Base-by-base conservation (phyloP, 2,329 filamentous ascomycete species). In the Fusarium torulosum region DNA sequence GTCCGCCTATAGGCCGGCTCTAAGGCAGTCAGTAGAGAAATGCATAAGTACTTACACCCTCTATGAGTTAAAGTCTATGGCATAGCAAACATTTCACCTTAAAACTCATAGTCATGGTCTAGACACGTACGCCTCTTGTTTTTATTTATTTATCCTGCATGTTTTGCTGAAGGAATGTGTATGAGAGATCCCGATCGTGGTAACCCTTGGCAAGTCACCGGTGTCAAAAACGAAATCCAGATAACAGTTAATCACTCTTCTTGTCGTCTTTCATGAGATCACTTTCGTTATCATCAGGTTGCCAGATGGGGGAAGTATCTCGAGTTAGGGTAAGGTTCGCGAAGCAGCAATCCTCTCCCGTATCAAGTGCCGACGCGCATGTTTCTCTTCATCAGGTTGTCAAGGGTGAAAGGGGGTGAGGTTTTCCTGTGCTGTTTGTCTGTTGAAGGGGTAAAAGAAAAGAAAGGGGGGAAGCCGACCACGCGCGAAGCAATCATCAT, bases 101-200 rank as follows among this genome's bases (percentile, higher is more conserved):
- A 37, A 19, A 29, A 63, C 15, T 49, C 40, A 50, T 51, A 40
- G 33, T 38, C 51, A 61, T 47, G 29, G 25, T 21, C 9, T 25
- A 42, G 49, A 21, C 49, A 53, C 20, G 25, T 38, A 46, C 14
- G 44, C 17, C 35, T 37, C 17, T 37, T 47, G 19, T 43, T 53
- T 52, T 53, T 44, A 20, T 68, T 45, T 63, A 68, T 69, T 68
- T 46, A 51, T 46, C 35, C 19, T 55, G 46, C 46, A 41, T 63
- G 38, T 66, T 55, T 54, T 50, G 44, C n/a, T 68, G 66, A 68
- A 69, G 59, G 55, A 68, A 58, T 53, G 55, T 66, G 45, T 69
- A 69, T 62, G 37, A 62, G 31, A 63, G n/a, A n/a, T n/a, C 51
- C 57, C 47, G 44, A 52, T 62, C 37, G 37, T 25, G 23, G 29